These are phyloP conservation scores for Carex kokanica DNA, from an alignment of 176 grass and related monocot species.

Conservation along the genomic window DNA sequence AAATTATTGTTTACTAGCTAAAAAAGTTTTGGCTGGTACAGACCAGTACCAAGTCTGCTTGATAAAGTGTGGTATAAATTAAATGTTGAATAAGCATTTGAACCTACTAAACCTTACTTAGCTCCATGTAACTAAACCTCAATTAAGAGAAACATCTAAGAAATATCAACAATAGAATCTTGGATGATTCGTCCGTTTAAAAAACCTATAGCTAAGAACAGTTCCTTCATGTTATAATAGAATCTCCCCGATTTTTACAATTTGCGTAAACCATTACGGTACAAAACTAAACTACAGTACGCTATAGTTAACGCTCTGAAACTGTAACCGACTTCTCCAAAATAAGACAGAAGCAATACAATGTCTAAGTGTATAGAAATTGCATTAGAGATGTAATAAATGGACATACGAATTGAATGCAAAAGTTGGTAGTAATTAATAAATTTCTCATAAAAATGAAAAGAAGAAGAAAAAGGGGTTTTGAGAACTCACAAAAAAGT, in stretches of 20 bases:
- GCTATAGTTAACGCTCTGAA: not conserved
- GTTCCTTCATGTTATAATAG: not conserved
- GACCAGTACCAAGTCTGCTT: not conserved
- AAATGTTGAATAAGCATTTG: not conserved
- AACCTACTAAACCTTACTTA: not conserved
- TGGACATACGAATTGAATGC: not conserved
- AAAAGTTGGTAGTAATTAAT: not conserved
- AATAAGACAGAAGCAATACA: not conserved
- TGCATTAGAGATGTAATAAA: not conserved
- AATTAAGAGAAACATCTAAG: not conserved
- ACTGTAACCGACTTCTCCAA: not conserved
- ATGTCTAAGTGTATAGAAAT: not conserved
- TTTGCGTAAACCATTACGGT: not conserved
- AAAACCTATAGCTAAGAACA: not conserved
- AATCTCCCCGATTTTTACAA: not conserved
- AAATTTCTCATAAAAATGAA: not conserved
- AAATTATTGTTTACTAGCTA: not conserved
- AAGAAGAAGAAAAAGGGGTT: not conserved
- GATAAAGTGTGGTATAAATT: not conserved
- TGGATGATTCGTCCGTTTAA: not conserved
- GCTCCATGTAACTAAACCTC: not conserved
- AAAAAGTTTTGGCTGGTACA: not conserved
- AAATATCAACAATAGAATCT: not conserved
- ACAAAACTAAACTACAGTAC: not conserved
- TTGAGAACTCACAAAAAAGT: not conserved